These are phyloP conservation scores for Boletus pseudopeckii DNA, from an alignment of 768 basidiomycete species.

Conservation along the genomic window DNA sequence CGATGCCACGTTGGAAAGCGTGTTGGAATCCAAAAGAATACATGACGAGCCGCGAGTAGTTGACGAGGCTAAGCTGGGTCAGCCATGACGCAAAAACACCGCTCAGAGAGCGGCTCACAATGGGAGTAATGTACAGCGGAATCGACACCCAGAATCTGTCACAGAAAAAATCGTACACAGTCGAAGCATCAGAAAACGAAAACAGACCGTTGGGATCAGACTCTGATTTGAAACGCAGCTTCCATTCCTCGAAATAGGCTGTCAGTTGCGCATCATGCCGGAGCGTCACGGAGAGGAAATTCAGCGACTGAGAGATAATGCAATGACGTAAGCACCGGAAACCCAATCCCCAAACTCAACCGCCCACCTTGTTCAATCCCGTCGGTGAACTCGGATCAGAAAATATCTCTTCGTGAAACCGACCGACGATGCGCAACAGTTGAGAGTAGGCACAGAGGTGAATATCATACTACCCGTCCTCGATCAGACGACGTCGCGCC, in stretches of 20 bases:
- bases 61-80: conserved; percentile 51
- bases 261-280: conserved; percentile 57
- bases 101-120: conserved; percentile 49
- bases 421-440: conserved; percentile 64
- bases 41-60: conserved; percentile 80
- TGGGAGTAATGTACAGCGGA: conserved; percentile 66
- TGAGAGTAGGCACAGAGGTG: conserved; percentile 73
- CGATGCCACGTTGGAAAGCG: conserved; percentile 68
- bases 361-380: conserved; percentile 62
- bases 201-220: conserved; percentile 55
- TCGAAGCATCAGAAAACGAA: too few relatives aligned
- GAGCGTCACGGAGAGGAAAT: conserved; percentile 64
- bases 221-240: conserved; percentile 51
- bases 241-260: conserved; percentile 66
- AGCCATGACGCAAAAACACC: not conserved
- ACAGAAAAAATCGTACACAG: not conserved
- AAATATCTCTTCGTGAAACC: conserved; percentile 76
- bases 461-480: conserved; percentile 55
- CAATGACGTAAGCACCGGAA: conserved; percentile 4
- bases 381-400: conserved; percentile 64
- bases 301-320: conserved; percentile 46
- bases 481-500: not conserved
- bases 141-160: conserved; percentile 53
- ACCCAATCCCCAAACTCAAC: not conserved
- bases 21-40: conserved; percentile 86